Evolutionary conservation across 495 filamentous ascomycete genomes (phyloP).

Genomic region (Penicillium flavigenum): DNA sequence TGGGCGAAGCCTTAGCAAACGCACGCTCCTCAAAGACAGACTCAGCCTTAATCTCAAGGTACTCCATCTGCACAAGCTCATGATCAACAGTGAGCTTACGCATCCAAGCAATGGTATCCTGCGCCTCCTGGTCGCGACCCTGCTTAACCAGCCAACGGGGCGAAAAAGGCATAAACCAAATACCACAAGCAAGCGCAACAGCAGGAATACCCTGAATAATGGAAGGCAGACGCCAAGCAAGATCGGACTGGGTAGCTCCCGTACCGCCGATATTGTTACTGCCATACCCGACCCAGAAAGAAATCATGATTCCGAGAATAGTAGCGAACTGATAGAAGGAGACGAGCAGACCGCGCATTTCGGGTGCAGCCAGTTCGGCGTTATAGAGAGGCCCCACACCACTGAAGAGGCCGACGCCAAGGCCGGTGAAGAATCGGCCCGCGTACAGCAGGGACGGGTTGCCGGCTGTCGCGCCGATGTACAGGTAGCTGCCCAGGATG

Average conservation of each 20-base stretch:
- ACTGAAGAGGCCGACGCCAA: conserved; percentile 63
- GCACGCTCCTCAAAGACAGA: conserved; percentile 41
- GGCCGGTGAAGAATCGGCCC: conserved; percentile 66
- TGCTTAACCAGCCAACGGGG: conserved; percentile 50
- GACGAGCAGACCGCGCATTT: conserved; percentile 72
- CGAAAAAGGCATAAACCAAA: conserved; percentile 48
- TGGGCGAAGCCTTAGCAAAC: conserved; percentile 39
- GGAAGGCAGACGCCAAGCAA: conserved; percentile 51
- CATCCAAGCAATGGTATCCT: conserved; percentile 47
- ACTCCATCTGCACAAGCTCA: conserved; percentile 46
- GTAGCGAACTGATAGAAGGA: conserved; percentile 81
- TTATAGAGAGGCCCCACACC: conserved; percentile 66
- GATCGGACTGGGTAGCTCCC: conserved; percentile 36
- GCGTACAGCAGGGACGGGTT: conserved; percentile 60
- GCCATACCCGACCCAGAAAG: conserved; percentile 72
- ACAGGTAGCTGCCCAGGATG: conserved; percentile 56
- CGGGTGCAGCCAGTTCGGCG: conserved; percentile 71
- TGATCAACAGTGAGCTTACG: conserved; percentile 40
- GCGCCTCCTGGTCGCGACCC: conserved; percentile 51
- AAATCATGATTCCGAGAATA: conserved; percentile 68
- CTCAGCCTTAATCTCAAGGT: conserved; percentile 45
- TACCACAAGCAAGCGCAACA: conserved; percentile 42
- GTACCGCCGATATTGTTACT: conserved; percentile 43
- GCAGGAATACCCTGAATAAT: conserved; percentile 50
- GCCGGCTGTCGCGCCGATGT: conserved; percentile 51